Percentiles rank a stretch among this genome's conserved stretches.
Evolutionary conservation across 2,329 filamentous ascomycete species (phyloP).

Genomic region (Stenocarpella maydis): DNA sequence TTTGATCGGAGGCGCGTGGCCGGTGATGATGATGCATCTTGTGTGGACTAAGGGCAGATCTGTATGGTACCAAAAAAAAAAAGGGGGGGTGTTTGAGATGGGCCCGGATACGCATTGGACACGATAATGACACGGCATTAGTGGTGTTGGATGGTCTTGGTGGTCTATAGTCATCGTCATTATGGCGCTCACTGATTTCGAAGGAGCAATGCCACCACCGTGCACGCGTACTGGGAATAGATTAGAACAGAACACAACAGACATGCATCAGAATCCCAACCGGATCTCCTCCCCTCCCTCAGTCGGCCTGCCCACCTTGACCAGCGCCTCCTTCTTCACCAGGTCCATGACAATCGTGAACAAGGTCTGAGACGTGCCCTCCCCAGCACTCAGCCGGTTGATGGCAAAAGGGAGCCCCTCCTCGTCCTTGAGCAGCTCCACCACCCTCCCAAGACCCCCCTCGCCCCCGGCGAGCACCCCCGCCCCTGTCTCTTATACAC

Average conservation of each 20-base stretch:
- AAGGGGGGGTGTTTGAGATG: not conserved
- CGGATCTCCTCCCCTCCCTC: constrained; percentile 29
- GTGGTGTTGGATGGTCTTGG: not conserved
- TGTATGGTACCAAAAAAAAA: not conserved
- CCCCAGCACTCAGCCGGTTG: constrained; percentile 6
- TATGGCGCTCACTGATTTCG: not conserved
- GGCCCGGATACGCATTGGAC: not conserved
- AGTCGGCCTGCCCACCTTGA: constrained; percentile 32
- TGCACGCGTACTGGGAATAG: not conserved
- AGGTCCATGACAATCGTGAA: constrained; percentile 35
- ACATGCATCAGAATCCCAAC: not conserved
- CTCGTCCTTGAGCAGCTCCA: constrained; percentile 31
- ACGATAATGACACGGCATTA: not conserved
- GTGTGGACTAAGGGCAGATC: not conserved
- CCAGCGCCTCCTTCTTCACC: constrained; percentile 8
- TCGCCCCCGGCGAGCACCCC: not conserved
- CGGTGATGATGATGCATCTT: not conserved
- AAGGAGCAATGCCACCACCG: not conserved
- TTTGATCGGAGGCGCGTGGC: constrained; percentile 5
- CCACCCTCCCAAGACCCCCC: not conserved
- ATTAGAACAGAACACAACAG: not conserved
- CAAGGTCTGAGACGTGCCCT: constrained; percentile 14
- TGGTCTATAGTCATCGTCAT: not conserved
- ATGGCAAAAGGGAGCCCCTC: constrained; percentile 29
- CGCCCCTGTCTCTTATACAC: not conserved